Conservation (phyloP, 2,329 filamentous ascomycete genomes). For the Apiospora hydei region DNA sequence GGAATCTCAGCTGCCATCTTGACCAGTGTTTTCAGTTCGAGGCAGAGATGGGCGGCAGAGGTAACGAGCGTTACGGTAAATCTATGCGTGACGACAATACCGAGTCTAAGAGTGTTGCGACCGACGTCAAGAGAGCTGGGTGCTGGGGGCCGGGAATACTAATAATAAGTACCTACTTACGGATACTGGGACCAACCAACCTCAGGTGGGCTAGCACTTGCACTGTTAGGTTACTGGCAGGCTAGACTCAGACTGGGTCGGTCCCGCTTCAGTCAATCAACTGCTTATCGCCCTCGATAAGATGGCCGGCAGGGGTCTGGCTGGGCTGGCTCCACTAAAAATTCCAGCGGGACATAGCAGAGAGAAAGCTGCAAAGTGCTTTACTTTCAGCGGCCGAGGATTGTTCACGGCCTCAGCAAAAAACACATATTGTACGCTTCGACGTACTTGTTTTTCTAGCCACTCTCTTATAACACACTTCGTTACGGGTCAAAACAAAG, state of each 20-base stretch:
- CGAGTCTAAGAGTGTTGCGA: neutral
- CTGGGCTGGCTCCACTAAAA: constrained; percentile 10
- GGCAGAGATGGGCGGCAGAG: neutral
- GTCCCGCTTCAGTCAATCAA: neutral
- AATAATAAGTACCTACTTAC: neutral
- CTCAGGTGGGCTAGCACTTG: neutral
- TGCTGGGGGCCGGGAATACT: neutral
- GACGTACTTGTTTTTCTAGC: neutral
- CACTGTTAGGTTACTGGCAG: too few relatives aligned
- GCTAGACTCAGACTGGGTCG: neutral
- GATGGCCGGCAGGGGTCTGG: constrained; percentile 1
- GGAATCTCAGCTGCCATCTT: constrained; percentile 19
- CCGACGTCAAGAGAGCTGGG: neutral
- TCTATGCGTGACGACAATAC: neutral
- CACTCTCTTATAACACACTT: neutral
- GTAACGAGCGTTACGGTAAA: neutral
- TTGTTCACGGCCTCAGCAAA: neutral
- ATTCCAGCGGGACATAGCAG: constrained; percentile 14
- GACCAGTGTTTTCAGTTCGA: neutral
- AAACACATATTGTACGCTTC: neutral
- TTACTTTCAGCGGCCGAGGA: neutral
- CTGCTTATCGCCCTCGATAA: neutral
- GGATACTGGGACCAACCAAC: neutral
- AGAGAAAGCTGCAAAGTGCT: constrained; percentile 7
- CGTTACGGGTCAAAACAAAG: too few relatives aligned